Evolutionary conservation across 208 protist species (phyloP).

Genomic region (Crithidia bombi): DNA sequence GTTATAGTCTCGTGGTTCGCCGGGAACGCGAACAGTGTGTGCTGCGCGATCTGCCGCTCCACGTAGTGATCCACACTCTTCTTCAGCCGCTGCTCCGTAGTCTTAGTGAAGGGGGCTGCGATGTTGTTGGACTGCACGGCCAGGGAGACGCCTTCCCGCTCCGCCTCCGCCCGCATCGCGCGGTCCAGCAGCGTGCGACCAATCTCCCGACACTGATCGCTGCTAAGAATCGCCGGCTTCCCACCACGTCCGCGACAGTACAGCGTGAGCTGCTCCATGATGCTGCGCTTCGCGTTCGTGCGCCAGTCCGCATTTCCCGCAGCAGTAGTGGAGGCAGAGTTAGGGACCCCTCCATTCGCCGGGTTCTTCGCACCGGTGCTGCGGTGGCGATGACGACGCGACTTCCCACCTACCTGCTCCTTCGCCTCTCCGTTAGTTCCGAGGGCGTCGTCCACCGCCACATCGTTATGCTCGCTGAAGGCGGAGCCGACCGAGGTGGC

Average conservation of each 20-base stretch:
- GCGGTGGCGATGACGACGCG: neutral
- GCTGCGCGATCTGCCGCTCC: constrained; percentile 53
- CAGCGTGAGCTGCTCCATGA: constrained; percentile 79
- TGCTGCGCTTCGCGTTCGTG: constrained; percentile 70
- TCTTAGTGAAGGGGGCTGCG: constrained; percentile 49
- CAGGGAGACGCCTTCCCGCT: constrained; percentile 61
- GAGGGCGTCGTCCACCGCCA: constrained; percentile 35
- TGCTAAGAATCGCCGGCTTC: constrained; percentile 58
- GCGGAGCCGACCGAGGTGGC: constrained; percentile 47
- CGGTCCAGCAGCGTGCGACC: constrained; percentile 73
- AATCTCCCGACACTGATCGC: constrained; percentile 56
- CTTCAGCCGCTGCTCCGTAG: constrained; percentile 59
- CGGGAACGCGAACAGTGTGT: neutral
- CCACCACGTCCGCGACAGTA: constrained; percentile 63
- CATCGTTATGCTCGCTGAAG: constrained; percentile 26
- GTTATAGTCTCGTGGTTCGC: constrained; percentile 7
- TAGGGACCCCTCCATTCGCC: neutral
- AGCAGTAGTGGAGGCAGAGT: neutral
- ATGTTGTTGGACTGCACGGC: constrained; percentile 60
- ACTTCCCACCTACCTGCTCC: neutral
- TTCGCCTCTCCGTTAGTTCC: constrained; percentile 12
- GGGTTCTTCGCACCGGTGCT: neutral
- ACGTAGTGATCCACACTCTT: constrained; percentile 84
- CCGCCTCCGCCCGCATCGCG: constrained; percentile 62
- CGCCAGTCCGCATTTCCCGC: constrained; percentile 56